These are phyloP conservation scores for Naematelia aurantialba DNA, from an alignment of 768 basidiomycete species.

Conservation along the genomic window DNA sequence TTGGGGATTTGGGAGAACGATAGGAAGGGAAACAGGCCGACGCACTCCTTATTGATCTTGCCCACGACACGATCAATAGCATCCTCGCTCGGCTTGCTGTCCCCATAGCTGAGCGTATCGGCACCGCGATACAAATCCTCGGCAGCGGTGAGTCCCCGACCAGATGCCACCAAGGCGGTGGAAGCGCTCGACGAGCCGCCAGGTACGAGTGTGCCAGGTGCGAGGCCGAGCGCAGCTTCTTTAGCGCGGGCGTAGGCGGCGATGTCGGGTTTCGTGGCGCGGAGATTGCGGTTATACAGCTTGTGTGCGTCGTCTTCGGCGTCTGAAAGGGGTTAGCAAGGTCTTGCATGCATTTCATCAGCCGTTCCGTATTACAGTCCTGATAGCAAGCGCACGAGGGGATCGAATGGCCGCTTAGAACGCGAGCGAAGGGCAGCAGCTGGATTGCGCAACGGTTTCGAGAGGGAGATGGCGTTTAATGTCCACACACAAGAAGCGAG, in stretches of 20 bases:
- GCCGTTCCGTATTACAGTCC: too few relatives aligned
- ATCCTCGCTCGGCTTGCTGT: conserved; percentile 91
- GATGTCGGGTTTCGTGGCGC: conserved; percentile 80
- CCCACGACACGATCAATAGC: conserved; percentile 86
- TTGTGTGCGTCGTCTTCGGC: conserved; percentile 82
- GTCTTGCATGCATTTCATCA: too few relatives aligned
- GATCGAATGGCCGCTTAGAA: too few relatives aligned
- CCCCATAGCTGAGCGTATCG: conserved; percentile 86
- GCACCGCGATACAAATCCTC: conserved; percentile 90
- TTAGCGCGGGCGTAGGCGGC: conserved; percentile 84
- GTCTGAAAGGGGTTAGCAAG: too few relatives aligned
- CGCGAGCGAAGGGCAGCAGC: too few relatives aligned
- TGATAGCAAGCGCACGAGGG: too few relatives aligned
- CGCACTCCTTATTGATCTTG: conserved; percentile 91
- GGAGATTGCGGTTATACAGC: conserved; percentile 87
- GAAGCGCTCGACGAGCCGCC: conserved; percentile 43
- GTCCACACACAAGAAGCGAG: too few relatives aligned
- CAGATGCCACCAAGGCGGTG: conserved; percentile 13
- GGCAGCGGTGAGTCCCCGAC: conserved; percentile 52
- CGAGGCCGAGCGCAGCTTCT: conserved; percentile 72
- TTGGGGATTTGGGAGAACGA: not conserved
- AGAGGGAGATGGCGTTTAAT: too few relatives aligned
- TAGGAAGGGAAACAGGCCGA: conserved; percentile 26
- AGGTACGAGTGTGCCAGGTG: conserved; percentile 61
- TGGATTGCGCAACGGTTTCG: too few relatives aligned